Evolutionary conservation across 2,329 filamentous ascomycete genomes (phyloP).

Genomic region (Gyromitra esculenta): DNA sequence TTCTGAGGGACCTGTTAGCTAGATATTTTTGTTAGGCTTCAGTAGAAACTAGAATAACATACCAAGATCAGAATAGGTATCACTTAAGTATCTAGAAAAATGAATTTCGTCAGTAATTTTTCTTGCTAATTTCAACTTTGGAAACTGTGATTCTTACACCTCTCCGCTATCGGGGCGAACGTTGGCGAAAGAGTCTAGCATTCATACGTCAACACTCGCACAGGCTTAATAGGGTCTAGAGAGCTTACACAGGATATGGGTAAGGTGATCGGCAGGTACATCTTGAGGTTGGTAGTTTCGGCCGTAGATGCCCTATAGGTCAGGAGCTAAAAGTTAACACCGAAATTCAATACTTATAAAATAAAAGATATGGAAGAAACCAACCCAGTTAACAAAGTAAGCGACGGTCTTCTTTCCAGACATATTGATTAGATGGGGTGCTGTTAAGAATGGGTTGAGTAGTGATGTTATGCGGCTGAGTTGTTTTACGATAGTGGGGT

Average conservation of each 20-base stretch:
- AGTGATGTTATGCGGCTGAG: constrained; percentile 49
- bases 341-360: constrained; percentile 53
- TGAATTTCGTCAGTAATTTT: constrained; percentile 2
- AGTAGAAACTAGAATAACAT: constrained; percentile 3
- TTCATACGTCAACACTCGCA: constrained; percentile 28
- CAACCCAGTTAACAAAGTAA: constrained; percentile 76
- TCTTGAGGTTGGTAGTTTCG: constrained; percentile 87
- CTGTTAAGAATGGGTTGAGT: constrained; percentile 28
- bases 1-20: constrained; percentile 60
- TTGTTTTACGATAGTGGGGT: constrained; percentile 7
- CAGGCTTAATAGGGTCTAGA: neutral
- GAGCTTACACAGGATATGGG: constrained; percentile 78
- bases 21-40: neutral
- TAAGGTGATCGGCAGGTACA: constrained; percentile 80
- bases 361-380: constrained; percentile 14
- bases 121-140: neutral
- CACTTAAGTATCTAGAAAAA: constrained; percentile 68
- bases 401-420: constrained; percentile 66
- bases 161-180: constrained; percentile 80
- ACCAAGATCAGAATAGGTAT: constrained; percentile 71
- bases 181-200: constrained; percentile 77
- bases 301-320: constrained; percentile 78
- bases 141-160: constrained; percentile 67
- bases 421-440: constrained; percentile 37
- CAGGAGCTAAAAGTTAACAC: constrained; percentile 10